Percentiles rank a stretch among this genome's conserved stretches.
Evolutionary conservation across 148 eudicot species (phyloP).

Genomic region (Simmondsia chinensis): DNA sequence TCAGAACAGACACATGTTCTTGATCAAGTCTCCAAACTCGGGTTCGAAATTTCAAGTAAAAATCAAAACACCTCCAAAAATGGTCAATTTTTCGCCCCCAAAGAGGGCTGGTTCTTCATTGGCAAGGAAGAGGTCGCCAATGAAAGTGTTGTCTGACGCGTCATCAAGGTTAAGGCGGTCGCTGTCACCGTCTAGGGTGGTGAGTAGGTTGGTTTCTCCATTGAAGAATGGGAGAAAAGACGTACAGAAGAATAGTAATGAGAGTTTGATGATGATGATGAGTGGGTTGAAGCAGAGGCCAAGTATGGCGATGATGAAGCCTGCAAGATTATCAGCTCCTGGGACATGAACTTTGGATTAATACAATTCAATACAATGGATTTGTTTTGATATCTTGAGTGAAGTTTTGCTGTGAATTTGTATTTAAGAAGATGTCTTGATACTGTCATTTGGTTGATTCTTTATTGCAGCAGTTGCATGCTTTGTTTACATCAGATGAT

Average conservation of each 20-base stretch:
- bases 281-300: conserved; percentile 56
- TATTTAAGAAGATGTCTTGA: neutral
- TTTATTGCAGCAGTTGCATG: no score
- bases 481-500: no score
- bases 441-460: neutral
- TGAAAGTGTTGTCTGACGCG: conserved; percentile 13
- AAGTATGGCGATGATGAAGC: conserved; percentile 24
- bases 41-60: conserved; percentile 33
- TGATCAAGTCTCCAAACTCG: conserved; percentile 48
- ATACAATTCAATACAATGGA: neutral
- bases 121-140: conserved; percentile 17
- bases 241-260: conserved; percentile 10
- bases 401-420: no score
- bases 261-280: conserved; percentile 19
- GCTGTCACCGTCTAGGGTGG: conserved; percentile 73
- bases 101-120: no score
- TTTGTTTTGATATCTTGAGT: no score
- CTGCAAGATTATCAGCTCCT: conserved; percentile 32
- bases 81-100: no score
- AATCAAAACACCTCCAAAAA: conserved; percentile 35
- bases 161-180: conserved; percentile 51
- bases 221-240: conserved; percentile 53
- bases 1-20: conserved; percentile 67
- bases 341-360: conserved; percentile 5
- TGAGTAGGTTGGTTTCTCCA: conserved; percentile 67